Evolutionary conservation across 805 yeast species (phyloP).

Genomic region (Ogataea siamensis): DNA sequence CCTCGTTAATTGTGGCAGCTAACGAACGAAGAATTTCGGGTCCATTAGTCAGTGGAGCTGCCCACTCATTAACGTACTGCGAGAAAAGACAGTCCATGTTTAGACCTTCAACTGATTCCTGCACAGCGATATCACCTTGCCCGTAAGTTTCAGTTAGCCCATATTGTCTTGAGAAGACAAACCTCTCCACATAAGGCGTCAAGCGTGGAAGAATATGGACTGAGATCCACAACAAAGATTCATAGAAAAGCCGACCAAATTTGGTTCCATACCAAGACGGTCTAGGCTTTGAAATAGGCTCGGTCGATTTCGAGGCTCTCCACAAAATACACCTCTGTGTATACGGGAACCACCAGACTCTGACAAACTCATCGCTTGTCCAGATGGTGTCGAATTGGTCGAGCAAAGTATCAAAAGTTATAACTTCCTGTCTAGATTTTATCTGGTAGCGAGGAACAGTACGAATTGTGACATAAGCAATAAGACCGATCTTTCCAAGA

Average conservation of each 20-base stretch:
- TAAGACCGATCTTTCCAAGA: slow-evolving; percentile 88
- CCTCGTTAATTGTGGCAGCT: slow-evolving; percentile 57
- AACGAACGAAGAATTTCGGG: slow-evolving; percentile 66
- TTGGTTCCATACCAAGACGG: slow-evolving; percentile 83
- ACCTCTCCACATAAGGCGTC: slow-evolving; percentile 82
- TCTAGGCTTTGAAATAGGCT: slow-evolving; percentile 61
- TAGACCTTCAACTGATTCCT: slow-evolving; percentile 79
- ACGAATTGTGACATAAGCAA: slow-evolving; percentile 80
- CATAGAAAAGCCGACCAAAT: slow-evolving; percentile 77
- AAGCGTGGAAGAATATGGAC: slow-evolving; percentile 69
- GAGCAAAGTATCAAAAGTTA: slow-evolving; percentile 71
- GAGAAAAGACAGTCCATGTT: slow-evolving; percentile 95
- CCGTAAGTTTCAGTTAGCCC: slow-evolving; percentile 70
- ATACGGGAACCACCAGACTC: slow-evolving; percentile 99
- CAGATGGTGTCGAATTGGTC: slow-evolving; percentile 75
- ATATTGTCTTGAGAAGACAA: slow-evolving; percentile 82
- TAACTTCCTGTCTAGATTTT: slow-evolving; percentile 77
- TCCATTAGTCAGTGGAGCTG: slow-evolving; percentile 82
- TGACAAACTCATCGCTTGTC: slow-evolving; percentile 85
- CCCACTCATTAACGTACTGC: slow-evolving; percentile 96
- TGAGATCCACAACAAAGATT: slow-evolving; percentile 73
- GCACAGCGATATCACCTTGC: slow-evolving; percentile 60
- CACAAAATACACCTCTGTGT: slow-evolving; percentile 81
- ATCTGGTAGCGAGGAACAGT: slow-evolving; percentile 81
- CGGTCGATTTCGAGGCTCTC: slow-evolving; percentile 80